Evolutionary conservation across 768 basidiomycete genomes (phyloP), one percentile per base, ranked within the genome.

Genomic region (Russula sp.): DNA sequence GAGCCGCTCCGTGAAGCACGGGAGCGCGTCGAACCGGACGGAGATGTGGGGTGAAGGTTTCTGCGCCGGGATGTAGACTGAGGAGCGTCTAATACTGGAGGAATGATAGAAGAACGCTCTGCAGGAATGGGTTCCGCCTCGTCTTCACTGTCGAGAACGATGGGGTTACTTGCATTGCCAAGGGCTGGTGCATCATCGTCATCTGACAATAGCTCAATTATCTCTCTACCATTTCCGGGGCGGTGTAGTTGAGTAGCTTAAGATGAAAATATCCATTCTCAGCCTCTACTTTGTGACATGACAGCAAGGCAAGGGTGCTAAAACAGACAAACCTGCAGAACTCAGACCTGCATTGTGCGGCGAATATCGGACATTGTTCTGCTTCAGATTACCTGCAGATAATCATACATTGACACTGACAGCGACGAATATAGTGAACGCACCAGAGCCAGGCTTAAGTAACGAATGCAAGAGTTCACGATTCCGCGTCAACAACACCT

Each of bases 81-180:
- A 52, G 50, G 43, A 20, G 29, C 36, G 34, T 41, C 20, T 9
- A 52, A 39, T 39, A n/a, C 34, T 16, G 49, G 38, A 22, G 45
- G 29, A 41, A 25, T 22, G 38, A 41, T 20, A 43, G 39, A 7
- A 22, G 8, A 57, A 25, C 18, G 50, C 29, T n/a, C 49, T 18
- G 9, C 16, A 46, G 4, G 29, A 11, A 2, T n/a, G 35, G 22
- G 29, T 22, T 51, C 56, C 34, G 34, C 52, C 9, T 63, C 62
- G 9, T 63, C 58, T 3, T 59, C 62, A 13, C 62, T 63, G 22
- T 59, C 61, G 29, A 63, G 62, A 32, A 63, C 25, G 29, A 63
- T 63, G 3, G 62, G 62, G 14, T 63, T 63, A 52, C 20, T 49
- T 54, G 57, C 51, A 13, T 59, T n/a, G 22, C 62, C 62, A 2